Evolutionary conservation across 768 basidiomycete species (phyloP).

Genomic region (Hydnum rufescens): DNA sequence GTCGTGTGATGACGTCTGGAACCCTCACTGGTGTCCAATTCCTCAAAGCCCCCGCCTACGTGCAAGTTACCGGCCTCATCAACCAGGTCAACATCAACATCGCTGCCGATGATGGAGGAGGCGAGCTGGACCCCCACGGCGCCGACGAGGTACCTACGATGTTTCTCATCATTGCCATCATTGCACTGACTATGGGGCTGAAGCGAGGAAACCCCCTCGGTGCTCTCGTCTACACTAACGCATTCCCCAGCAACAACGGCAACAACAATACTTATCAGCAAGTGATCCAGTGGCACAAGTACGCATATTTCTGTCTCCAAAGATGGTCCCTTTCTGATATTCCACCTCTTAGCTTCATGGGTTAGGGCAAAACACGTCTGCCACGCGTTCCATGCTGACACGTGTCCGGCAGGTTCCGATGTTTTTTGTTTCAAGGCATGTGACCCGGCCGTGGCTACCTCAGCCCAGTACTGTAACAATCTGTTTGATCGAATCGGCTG

Average conservation of each 20-base stretch:
- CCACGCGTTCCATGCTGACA: too few relatives aligned
- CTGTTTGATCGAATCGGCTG: constrained; percentile 13
- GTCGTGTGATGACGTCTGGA: constrained; percentile 14
- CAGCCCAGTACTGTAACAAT: constrained; percentile 11
- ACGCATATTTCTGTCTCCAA: not conserved
- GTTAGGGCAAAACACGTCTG: too few relatives aligned
- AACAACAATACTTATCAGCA: constrained; percentile 8
- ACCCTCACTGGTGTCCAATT: constrained; percentile 49
- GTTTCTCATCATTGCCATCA: not conserved
- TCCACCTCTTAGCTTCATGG: constrained; percentile 15
- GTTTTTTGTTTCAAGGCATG: constrained; percentile 19
- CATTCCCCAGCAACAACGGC: constrained; percentile 8
- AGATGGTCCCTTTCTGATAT: not conserved
- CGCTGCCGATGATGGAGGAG: constrained; percentile 20
- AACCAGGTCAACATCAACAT: constrained; percentile 26
- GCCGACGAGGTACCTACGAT: constrained; percentile 2
- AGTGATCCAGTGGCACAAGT: constrained; percentile 12
- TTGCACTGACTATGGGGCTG: not conserved
- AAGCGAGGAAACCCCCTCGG: constrained; percentile 12
- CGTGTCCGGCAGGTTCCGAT: too few relatives aligned
- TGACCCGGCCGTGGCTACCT: constrained; percentile 13
- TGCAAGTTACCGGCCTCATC: constrained; percentile 43
- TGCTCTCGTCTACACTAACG: constrained; percentile 13
- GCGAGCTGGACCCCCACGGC: constrained; percentile 13
- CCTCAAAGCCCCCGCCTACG: constrained; percentile 52